Base-by-base conservation (phyloP, 225 moss, liverwort and hornwort genomes). In the Bryoerythrophyllum caledonicum region DNA sequence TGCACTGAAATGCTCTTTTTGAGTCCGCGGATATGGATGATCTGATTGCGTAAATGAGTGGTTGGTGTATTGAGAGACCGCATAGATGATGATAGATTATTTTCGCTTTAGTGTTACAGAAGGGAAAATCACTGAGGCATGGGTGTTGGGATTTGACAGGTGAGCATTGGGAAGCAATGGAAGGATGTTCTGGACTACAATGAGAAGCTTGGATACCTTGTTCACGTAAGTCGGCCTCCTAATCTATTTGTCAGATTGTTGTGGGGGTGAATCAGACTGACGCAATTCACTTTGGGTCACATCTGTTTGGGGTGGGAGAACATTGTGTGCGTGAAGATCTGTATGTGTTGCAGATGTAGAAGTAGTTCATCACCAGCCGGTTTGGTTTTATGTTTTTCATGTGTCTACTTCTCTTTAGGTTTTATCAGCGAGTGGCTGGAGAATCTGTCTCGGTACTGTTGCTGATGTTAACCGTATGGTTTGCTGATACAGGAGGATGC, bases 121-220 rank as follows among this genome's bases (percentile, higher is more conserved):
- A 41, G 10, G 11, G 12, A 1, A 41, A 2, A 41, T 41, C 12
- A 26, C 38, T 74, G n/a, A 81, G 17, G 3, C 30, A 19, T 40
- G 24, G 30, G 41, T 57, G 1, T 20, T 28, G 49, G 35, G 58
- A 23, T 9, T 60, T 7, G 68, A 54, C 91, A 96, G 94, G 34
- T 92, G 25, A 92, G 86, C 84, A 81, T 96, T 77, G 96, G 87
- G 41, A 96, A 90, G 82, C 96, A 96, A 87, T 96, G 96, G 94
- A 96, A 96, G 76, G 87, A 88, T 37, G 84, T 91, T 32, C 68
- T 94, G 74, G 96, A 96, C 65, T 82, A 82, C 71, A 94, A 82
- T 71, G 94, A 96, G 7, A 94, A 92, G 72, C 88, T 96, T 35
- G 82, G 79, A 44, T 97, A 92, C 66, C 81, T 92, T 44, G 89